Base-by-base conservation (phyloP, 805 yeast genomes). In the Starmerella gropengiesseri region DNA sequence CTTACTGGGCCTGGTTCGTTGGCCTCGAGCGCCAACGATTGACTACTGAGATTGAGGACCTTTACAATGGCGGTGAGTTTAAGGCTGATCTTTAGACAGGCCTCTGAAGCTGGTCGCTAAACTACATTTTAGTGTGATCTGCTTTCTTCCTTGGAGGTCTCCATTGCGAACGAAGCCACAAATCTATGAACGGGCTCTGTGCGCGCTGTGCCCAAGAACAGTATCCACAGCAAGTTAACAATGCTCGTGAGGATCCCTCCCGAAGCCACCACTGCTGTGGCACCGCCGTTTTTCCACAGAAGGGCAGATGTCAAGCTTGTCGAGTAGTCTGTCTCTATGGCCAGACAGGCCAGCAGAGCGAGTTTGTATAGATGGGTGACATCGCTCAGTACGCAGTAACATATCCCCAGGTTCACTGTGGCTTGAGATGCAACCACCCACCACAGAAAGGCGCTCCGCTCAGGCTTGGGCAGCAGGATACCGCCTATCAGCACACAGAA, bases 401-500 rank as follows among this genome's bases (percentile, higher is more conserved):
- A 31, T 71, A 68, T 45, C 74, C 68, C 57, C 5, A 74, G 52
- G 16, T 81, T 67, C 34, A 85, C 50, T 27, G 81, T 47, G 12
- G 85, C 65, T 61, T 89, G 77, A 56, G 75, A 89, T 2, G 80
- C 86, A 6, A 89, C 61, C 1, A 93, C 93, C 97, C 97, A 89
- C 97, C 97, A 89, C 95, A 95, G 56, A 78, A 84, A 4, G 61
- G 26, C 50, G n/a, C 61, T 60, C 16, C 49, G 45, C 12, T 59
- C 57, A 9, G 37, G 42, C 19, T 41, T 45, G 8, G 67, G 67
- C 2, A 75, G 57, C 1, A 81, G 78, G 16, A 81, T 75, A n/a
- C 93, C 81, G 2, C 95, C 95, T 2, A 80, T 89, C 43, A 89
- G 69, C 11, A 94, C 81, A 37, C 87, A 73, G 45, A 85, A 66